phyloP scores from a whole-genome alignment of 2,329 filamentous ascomycete genomes.

The Colletotrichum eleusines region DNA sequence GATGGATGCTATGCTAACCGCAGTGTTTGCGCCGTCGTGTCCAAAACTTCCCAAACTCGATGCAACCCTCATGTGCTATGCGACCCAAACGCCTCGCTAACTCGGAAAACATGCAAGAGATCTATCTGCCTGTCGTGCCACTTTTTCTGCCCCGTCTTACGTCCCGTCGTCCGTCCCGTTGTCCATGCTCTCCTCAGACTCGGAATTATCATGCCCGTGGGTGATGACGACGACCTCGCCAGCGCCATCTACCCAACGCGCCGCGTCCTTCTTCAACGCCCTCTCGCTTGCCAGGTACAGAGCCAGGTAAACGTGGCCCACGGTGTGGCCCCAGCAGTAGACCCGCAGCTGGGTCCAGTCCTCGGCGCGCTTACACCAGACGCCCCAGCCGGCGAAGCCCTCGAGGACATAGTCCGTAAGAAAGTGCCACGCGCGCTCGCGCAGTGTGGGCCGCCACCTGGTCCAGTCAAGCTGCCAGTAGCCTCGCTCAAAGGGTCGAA shows the following conservation, averaged over 20 bases:
- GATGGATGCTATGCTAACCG: slow-evolving; percentile 4
- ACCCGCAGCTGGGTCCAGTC: slow-evolving; percentile 67
- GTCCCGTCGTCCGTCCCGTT: slow-evolving; percentile 5
- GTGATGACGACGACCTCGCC: slow-evolving; percentile 63
- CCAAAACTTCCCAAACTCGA: slow-evolving; percentile 4
- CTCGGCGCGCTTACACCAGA: slow-evolving; percentile 66
- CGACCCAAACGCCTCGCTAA: slow-evolving; percentile 15
- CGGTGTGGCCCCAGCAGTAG: slow-evolving; percentile 83
- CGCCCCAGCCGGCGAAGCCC: slow-evolving; percentile 75
- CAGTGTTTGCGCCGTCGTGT: slow-evolving; percentile 1
- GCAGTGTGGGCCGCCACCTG: slow-evolving; percentile 63
- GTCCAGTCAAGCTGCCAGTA: slow-evolving; percentile 78
- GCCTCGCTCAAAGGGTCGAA: slow-evolving; percentile 76
- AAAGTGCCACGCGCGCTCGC: slow-evolving; percentile 70
- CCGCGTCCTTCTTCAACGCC: slow-evolving; percentile 67
- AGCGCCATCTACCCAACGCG: slow-evolving; percentile 75
- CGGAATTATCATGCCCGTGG: slow-evolving; percentile 35
- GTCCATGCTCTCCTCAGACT: slow-evolving; percentile 37
- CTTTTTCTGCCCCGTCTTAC: neutral
- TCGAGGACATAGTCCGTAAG: slow-evolving; percentile 70
- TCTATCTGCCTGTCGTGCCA: neutral
- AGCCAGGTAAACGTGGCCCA: slow-evolving; percentile 79
- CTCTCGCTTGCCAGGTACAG: slow-evolving; percentile 79
- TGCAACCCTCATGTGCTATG: neutral
- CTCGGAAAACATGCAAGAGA: neutral